A percentile compares a stretch with the other conserved stretches of the same genome.
Evolutionary conservation across 441 rosid genomes (phyloP).

Genomic region (Capsella rubella): DNA sequence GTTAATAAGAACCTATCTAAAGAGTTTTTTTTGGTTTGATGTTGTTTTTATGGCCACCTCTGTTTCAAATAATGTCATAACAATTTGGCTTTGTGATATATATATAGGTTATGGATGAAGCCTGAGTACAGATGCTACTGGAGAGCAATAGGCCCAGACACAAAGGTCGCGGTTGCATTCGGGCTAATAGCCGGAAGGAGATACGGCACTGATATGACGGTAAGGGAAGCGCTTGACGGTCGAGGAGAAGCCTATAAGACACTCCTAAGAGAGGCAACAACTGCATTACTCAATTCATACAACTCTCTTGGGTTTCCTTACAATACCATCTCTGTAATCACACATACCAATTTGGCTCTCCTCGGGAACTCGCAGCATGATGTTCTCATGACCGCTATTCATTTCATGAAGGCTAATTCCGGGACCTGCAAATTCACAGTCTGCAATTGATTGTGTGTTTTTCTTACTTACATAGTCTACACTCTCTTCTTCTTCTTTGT

Average conservation of each 20-base stretch:
- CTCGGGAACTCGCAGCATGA: slow-evolving; percentile 56
- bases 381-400: slow-evolving; percentile 65
- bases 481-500: background rate
- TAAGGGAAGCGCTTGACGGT: slow-evolving; percentile 68
- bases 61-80: slow-evolving; percentile 5
- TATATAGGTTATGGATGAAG: slow-evolving; percentile 68
- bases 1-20: too few relatives aligned
- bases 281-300: slow-evolving; percentile 86
- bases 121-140: slow-evolving; percentile 81
- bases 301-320: slow-evolving; percentile 70
- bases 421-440: slow-evolving; percentile 74
- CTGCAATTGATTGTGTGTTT: slow-evolving; percentile 61
- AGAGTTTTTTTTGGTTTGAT: background rate
- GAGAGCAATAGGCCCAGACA: slow-evolving; percentile 69
- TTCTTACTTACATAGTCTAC: slow-evolving; percentile 6
- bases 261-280: slow-evolving; percentile 80
- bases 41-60: background rate
- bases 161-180: slow-evolving; percentile 67
- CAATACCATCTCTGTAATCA: slow-evolving; percentile 54
- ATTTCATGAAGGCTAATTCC: slow-evolving; percentile 76
- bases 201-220: slow-evolving; percentile 71
- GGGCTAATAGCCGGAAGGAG: slow-evolving; percentile 62
- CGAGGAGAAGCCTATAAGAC: slow-evolving; percentile 81
- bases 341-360: slow-evolving; percentile 65
- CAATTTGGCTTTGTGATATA: slow-evolving; percentile 17